Evolutionary conservation across 2,329 filamentous ascomycete species (phyloP), one percentile per base, ranked within the genome.

Genomic region (Paecilomyces variotii): DNA sequence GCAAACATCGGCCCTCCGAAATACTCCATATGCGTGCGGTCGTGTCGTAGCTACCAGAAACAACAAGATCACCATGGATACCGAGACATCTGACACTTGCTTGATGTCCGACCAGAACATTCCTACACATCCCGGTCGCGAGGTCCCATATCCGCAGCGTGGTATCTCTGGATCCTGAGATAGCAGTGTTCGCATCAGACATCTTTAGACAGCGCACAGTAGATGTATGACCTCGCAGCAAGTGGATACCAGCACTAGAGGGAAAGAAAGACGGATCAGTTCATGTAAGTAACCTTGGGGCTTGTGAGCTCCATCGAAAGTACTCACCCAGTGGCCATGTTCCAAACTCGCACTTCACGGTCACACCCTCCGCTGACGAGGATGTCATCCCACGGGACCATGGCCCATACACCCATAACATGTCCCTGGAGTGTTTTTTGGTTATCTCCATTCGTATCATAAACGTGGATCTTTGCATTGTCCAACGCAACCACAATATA

Each of bases 371-470:
- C 94, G 67, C 91, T 97, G 60, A 99, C 94, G 61, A 99, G 82
- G 56, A 90, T 88, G 72, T 99, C 93, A 60, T 90, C 93, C 90
- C 92, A 97, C 5, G 94, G 94, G 26, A 99, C 91, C 93, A 99
- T 97, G 54, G 94, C 94, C 94, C 94, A 99, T 24, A 99, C 94
- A 49, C 94, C 94, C 94, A 99, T 99, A 52, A 97, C 90, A 77
- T 99, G 94, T 10, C 94, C 94, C 70, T 94, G 88, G 28, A 99
- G 78, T 2, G 91, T 96, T 72, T 91, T 90, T 67, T 96, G 87
- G 63, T 91, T 86, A 65, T 91, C 87, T 34, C 94, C 94, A 64
- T 94, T 86, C 0, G 91, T 92, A 72, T 97, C 90, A 71, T 97
- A 99, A 27, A 99, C 92, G 74, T 99, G 94, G 53, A 99, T 99